These are phyloP conservation scores for Periconia digitata DNA, from an alignment of 2,329 filamentous ascomycete genomes.

Conservation along the genomic window DNA sequence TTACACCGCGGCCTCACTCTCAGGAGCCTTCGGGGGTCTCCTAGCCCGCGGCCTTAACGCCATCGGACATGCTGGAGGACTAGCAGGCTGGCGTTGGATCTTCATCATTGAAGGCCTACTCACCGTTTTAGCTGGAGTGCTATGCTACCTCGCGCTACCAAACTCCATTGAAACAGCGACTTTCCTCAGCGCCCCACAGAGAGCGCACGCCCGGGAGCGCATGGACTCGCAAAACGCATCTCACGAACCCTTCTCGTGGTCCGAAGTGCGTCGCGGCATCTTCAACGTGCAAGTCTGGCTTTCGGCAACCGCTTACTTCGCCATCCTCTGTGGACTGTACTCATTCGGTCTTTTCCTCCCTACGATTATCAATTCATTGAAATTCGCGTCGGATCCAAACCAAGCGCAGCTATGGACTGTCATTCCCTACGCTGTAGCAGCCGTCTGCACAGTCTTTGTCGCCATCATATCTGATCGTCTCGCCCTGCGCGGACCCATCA, in stretches of 20 bases:
- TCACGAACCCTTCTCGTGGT: slow-evolving; percentile 60
- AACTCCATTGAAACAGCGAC: slow-evolving; percentile 57
- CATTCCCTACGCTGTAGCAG: slow-evolving; percentile 64
- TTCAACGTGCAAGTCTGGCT: slow-evolving; percentile 65
- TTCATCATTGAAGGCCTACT: slow-evolving; percentile 52
- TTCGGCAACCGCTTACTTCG: slow-evolving; percentile 63
- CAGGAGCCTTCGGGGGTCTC: slow-evolving; percentile 65
- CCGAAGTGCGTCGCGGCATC: slow-evolving; percentile 63
- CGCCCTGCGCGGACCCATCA: slow-evolving; percentile 60
- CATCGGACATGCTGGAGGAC: slow-evolving; percentile 58
- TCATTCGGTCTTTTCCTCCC: slow-evolving; percentile 68
- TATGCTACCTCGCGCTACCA: slow-evolving; percentile 58
- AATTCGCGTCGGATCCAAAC: slow-evolving; percentile 57
- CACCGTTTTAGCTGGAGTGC: slow-evolving; percentile 56
- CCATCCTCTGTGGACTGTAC: slow-evolving; percentile 60
- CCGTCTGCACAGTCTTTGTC: slow-evolving; percentile 53
- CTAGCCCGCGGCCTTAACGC: slow-evolving; percentile 62
- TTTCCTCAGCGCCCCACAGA: slow-evolving; percentile 58
- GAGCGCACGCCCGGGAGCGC: slow-evolving; percentile 51
- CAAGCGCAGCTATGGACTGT: slow-evolving; percentile 65
- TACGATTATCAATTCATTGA: slow-evolving; percentile 63
- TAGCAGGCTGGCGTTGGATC: slow-evolving; percentile 64
- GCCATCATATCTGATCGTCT: slow-evolving; percentile 64
- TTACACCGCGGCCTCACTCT: slow-evolving; percentile 67
- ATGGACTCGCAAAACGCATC: slow-evolving; percentile 42